Evolutionary conservation across 345 rosid species (phyloP), one percentile per base, ranked within the genome.

Genomic region (Pistacia integerrima): DNA sequence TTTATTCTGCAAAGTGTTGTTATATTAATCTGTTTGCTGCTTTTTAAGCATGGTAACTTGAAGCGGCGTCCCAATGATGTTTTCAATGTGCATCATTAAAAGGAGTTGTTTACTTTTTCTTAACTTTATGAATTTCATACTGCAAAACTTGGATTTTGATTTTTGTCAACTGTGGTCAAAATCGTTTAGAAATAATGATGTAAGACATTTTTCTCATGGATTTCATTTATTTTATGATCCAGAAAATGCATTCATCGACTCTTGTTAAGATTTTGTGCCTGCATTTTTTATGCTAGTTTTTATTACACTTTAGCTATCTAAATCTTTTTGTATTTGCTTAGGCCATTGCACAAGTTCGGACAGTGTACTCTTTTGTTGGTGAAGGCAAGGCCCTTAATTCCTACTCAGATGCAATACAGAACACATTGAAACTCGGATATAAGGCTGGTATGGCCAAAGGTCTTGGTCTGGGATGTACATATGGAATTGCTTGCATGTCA

Each of bases 371-470:
- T 0, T 97, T 91, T 48, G 99, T 91, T 74, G 99, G 99, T 17
- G 99, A 97, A 90, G 88, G 90, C 87, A 94, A 97, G 92, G 97
- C 98, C 41, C 84, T 97, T 46, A 89, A 86, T 82, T 82, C 94
- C 9, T 97, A 92, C 81, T 94, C 98, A 2, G 99, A 97, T 76
- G 94, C 98, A 1, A 94, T 97, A 84, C 99, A 96, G 66, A 92
- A 92, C 77, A 94, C 97, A 0, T 85, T 97, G 64, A 93, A 97
- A 85, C 97, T 97, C 14, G 97, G 99, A 57, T 97, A 97, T 81
- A 97, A 94, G 85, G 99, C 99, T 25, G 99, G 99, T 14, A 92
- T 97, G 99, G 99, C 99, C 73, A 97, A 97, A 86, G 99, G 99
- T 5, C 87, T 97, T 83, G 99, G 99, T 22, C 85, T 97, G 28